Percentiles rank a stretch among this genome's conserved stretches.
Conservation (phyloP, 371 early-diverging fungal species). For the Mortierella polycephala region DNA sequence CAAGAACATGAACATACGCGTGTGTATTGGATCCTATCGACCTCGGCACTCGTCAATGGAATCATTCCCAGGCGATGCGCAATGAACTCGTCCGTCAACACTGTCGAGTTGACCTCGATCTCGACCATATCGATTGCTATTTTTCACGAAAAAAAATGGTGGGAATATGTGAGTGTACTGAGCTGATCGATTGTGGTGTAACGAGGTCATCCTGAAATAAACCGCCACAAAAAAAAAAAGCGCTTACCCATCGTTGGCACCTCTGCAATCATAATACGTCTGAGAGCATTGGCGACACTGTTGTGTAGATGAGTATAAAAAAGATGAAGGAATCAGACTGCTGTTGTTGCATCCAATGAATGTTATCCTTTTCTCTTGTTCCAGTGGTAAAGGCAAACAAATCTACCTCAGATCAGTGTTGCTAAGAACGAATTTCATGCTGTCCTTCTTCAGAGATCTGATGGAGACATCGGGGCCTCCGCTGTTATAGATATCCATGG, state of each 20-base stretch:
- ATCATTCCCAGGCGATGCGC: constrained; percentile 99
- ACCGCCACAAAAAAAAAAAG: background rate
- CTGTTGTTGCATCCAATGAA: background rate
- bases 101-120: constrained; percentile 95
- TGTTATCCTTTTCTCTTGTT: background rate
- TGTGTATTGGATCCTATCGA: constrained; percentile 85
- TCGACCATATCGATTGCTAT: constrained; percentile 98
- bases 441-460: constrained; percentile 73
- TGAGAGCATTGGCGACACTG: constrained; percentile 95
- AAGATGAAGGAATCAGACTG: background rate
- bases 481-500: constrained; percentile 49
- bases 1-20: constrained; percentile 63
- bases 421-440: constrained; percentile 78
- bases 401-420: constrained; percentile 81
- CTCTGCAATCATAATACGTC: constrained; percentile 97
- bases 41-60: constrained; percentile 86
- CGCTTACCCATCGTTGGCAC: constrained; percentile 93
- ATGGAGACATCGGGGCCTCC: constrained; percentile 80
- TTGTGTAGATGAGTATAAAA: constrained; percentile 16
- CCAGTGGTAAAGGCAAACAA: background rate
- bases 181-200: background rate
- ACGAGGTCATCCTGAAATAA: background rate
- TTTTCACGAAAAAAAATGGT: background rate
- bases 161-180: background rate
- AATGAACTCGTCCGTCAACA: constrained; percentile 98